Conservation (phyloP, 306 rosid genomes). For the Quercus variabilis region DNA sequence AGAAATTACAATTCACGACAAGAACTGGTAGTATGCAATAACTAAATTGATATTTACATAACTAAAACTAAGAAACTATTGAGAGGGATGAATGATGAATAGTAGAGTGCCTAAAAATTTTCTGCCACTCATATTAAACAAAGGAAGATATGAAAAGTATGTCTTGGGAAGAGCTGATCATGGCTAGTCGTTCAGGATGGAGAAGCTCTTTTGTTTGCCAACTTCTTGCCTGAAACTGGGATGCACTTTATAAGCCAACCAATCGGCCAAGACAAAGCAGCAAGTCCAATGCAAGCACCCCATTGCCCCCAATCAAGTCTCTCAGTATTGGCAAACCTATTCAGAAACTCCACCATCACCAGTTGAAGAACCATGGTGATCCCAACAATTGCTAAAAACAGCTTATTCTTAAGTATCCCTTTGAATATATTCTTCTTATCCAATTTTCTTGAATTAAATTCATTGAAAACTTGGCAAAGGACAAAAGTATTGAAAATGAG, state of each 20-base stretch:
- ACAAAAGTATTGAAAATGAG: slow-evolving; percentile 29
- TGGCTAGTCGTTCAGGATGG: background rate
- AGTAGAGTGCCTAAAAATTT: background rate
- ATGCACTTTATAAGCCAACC: slow-evolving; percentile 24
- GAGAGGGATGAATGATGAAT: background rate
- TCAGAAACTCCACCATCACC: slow-evolving; percentile 25
- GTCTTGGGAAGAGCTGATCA: background rate
- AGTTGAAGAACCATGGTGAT: slow-evolving; percentile 20
- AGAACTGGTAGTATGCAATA: background rate
- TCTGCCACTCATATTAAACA: background rate
- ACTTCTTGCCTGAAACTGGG: slow-evolving; percentile 1
- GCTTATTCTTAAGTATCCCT: slow-evolving; percentile 21
- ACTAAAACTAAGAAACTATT: background rate
- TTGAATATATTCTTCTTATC: slow-evolving; percentile 25
- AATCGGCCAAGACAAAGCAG: slow-evolving; percentile 30
- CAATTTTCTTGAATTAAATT: slow-evolving; percentile 28
- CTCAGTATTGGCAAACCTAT: slow-evolving; percentile 22
- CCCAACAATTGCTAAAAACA: slow-evolving; percentile 16
- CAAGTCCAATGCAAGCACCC: slow-evolving; percentile 24
- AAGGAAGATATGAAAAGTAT: background rate
- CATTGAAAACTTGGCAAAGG: slow-evolving; percentile 23
- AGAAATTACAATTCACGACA: background rate
- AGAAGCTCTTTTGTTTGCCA: background rate
- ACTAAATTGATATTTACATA: background rate
- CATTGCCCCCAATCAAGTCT: slow-evolving; percentile 25